A percentile compares a stretch with the other conserved stretches of the same genome.
These are phyloP conservation scores for Candida incommunis DNA, from an alignment of 805 yeast genomes.

Conservation along the genomic window DNA sequence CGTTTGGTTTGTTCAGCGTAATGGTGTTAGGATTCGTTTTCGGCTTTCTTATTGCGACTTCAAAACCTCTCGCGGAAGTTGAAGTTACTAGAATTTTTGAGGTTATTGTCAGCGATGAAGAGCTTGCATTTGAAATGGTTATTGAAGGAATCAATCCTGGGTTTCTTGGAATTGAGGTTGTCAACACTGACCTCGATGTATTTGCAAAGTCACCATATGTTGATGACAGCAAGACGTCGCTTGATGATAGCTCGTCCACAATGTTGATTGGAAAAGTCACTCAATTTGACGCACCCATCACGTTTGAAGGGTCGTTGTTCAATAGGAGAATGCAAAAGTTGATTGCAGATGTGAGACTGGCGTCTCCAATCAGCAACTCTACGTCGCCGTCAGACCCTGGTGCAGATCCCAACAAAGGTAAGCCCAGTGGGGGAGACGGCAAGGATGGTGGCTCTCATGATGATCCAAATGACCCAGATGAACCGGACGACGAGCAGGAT, in stretches of 20 bases:
- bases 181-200: slow-evolving; percentile 62
- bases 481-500: slow-evolving; percentile 10
- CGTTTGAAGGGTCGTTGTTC: slow-evolving; percentile 67
- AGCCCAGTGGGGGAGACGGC: neutral
- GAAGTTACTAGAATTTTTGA: slow-evolving; percentile 48
- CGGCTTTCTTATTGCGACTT: slow-evolving; percentile 77
- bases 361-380: slow-evolving; percentile 49
- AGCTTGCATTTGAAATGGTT: slow-evolving; percentile 62
- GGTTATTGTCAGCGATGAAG: slow-evolving; percentile 70
- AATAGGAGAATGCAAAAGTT: slow-evolving; percentile 44
- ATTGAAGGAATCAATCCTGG: slow-evolving; percentile 84
- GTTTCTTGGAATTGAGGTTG: slow-evolving; percentile 48
- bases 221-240: slow-evolving; percentile 10
- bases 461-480: slow-evolving; percentile 12
- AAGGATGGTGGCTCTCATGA: slow-evolving; percentile 6
- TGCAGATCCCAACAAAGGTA: slow-evolving; percentile 4
- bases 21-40: slow-evolving; percentile 50
- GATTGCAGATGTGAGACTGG: slow-evolving; percentile 53
- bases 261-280: slow-evolving; percentile 60
- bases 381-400: slow-evolving; percentile 15
- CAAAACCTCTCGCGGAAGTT: slow-evolving; percentile 65
- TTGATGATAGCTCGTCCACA: slow-evolving; percentile 35
- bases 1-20: slow-evolving; percentile 15
- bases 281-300: slow-evolving; percentile 55
- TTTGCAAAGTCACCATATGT: slow-evolving; percentile 35